Evolutionary conservation across 2,329 filamentous ascomycete genomes (phyloP), one percentile per base, ranked within the genome.

Genomic region (Nannizzia gypsea): DNA sequence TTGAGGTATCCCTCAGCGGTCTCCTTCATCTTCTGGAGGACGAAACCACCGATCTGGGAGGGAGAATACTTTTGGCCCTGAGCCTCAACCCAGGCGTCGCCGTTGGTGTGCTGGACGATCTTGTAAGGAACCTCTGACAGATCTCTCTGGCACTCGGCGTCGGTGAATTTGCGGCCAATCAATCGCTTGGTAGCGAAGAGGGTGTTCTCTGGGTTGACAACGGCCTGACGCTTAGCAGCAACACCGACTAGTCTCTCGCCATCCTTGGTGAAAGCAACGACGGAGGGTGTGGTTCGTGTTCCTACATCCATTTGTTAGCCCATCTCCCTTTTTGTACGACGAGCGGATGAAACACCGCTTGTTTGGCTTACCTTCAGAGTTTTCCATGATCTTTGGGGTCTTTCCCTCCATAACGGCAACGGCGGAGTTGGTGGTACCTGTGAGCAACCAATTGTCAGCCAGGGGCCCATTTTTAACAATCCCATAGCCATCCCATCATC

Each of bases 1-100:
- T 88, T 85, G 66, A 96, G 84, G 80, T 95, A 96, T 64, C 88
- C 81, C 81, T 96, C 91, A 66, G 92, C 92, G 58, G 92, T 97
- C 83, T 96, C 92, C 85, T 95, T 96, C 92, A 96, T 96, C 85
- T 97, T 96, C 77, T 90, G 87, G 70, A 97, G 84, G 66, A 96
- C 83, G 77, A 96, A 96, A 72, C 91, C 92, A 83, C 92, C 92
- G 65, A 97, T 89, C 78, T 97, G 92, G n/a, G 91, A 96, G 61
- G 92, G 92, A 66, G 91, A 96, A 82, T 96, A 96, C 77, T 91
- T 95, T 78, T 96, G 85, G 72, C 86, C 90, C 68, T 90, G 90
- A 68, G 91, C 89, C 77, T 91, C 85, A 65, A 97, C 88, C 92
- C 92, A 96, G 64, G 92, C 92, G 73, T 96, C 92, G 68, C 92